Percentiles rank a stretch among this genome's conserved stretches.
phyloP scores from a whole-genome alignment of 1,139 yeast genomes.

The Hansenula sp. region DNA sequence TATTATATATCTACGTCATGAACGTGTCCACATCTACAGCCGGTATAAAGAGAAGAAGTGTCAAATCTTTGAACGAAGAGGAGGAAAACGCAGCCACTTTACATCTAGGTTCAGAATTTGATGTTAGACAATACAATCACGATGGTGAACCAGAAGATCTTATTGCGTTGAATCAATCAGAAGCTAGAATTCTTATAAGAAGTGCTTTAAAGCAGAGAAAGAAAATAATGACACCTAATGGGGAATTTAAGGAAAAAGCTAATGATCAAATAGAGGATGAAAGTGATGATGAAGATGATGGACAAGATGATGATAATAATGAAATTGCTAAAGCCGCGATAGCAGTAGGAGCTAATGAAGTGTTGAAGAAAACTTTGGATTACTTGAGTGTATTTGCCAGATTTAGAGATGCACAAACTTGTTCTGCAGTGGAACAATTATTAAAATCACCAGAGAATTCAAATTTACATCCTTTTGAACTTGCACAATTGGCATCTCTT shows the following conservation, averaged over 20 bases:
- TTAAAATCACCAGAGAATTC: slow-evolving; percentile 54
- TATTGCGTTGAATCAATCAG: slow-evolving; percentile 82
- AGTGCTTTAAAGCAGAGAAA: slow-evolving; percentile 85
- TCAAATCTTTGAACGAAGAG: slow-evolving; percentile 62
- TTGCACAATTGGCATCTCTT: slow-evolving; percentile 89
- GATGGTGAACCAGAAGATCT: slow-evolving; percentile 73
- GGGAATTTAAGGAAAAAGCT: slow-evolving; percentile 26
- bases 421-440: slow-evolving; percentile 87
- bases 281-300: slow-evolving; percentile 32
- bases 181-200: slow-evolving; percentile 83
- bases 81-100: slow-evolving; percentile 89
- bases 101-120: slow-evolving; percentile 91
- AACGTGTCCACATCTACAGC: slow-evolving; percentile 87
- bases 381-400: slow-evolving; percentile 83
- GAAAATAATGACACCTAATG: slow-evolving; percentile 39
- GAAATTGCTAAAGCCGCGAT: slow-evolving; percentile 66
- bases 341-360: slow-evolving; percentile 60
- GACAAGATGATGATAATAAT: slow-evolving; percentile 44
- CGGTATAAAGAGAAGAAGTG: slow-evolving; percentile 74
- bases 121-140: slow-evolving; percentile 72
- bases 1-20: too few species aligned
- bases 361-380: slow-evolving; percentile 87
- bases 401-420: slow-evolving; percentile 87
- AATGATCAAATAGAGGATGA: too few species aligned
- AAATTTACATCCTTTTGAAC: slow-evolving; percentile 89